Percentiles rank a stretch among this genome's conserved stretches.
Conservation (phyloP, 1,139 yeast species). For the Diutina scorzettiae region DNA sequence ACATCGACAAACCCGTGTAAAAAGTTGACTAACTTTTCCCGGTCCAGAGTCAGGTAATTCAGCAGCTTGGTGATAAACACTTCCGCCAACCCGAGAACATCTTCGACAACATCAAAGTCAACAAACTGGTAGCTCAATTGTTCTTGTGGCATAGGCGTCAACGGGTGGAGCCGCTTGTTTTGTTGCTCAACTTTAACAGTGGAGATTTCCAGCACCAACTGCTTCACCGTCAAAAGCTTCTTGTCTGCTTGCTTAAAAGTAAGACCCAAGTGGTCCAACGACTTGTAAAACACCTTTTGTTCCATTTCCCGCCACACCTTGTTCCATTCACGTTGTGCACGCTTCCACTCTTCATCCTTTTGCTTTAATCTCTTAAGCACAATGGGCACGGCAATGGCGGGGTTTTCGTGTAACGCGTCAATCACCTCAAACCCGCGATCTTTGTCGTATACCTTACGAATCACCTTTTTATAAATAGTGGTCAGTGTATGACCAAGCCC, state of each 20-base stretch:
- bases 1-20: conserved; percentile 57
- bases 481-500: conserved; percentile 87
- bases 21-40: conserved; percentile 64
- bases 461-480: conserved; percentile 87
- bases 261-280: conserved; percentile 88
- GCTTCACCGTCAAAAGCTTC: conserved; percentile 80
- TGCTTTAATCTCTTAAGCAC: conserved; percentile 86
- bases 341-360: conserved; percentile 98
- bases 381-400: conserved; percentile 89
- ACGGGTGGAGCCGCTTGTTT: conserved; percentile 65
- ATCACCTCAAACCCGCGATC: conserved; percentile 94
- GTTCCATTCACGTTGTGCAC: conserved; percentile 98
- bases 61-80: conserved; percentile 61
- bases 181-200: conserved; percentile 86
- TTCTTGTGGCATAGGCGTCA: conserved; percentile 75
- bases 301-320: conserved; percentile 98
- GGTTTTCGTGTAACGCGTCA: conserved; percentile 90
- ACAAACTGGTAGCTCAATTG: conserved; percentile 60
- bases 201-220: conserved; percentile 80
- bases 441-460: conserved; percentile 84
- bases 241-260: conserved; percentile 96
- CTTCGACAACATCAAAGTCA: conserved; percentile 61
- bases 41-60: conserved; percentile 70
- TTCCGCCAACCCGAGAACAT: conserved; percentile 56
- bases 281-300: conserved; percentile 85